Base-by-base conservation (phyloP, 2,329 filamentous ascomycete species). In the Emergomyces orientalis region DNA sequence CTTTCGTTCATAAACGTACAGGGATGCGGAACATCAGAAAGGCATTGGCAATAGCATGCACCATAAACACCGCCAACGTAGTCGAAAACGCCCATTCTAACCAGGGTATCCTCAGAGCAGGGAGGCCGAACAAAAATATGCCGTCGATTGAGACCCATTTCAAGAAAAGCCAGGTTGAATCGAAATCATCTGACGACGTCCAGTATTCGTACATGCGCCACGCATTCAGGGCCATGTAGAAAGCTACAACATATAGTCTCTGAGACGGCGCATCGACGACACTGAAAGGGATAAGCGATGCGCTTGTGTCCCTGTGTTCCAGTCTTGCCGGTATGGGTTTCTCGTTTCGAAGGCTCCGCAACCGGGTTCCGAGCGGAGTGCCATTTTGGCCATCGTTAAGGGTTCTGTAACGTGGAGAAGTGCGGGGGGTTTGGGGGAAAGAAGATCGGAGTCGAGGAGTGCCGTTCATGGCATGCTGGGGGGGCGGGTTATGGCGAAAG, bases 81-180 rank as follows among this genome's bases (percentile, higher is more conserved):
- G 86, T 86, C 43, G 84, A 82, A 71, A 90, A 89, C 52, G 90
- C 90, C 79, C 93, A 90, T 79, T 97, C 91, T 63, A 99, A 81
- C 95, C 94, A 99, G 63, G 94, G 94, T 82, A 99, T 96, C 73
- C 90, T 86, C 69, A 99, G 76, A 68, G 89, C 84, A 22, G 95
- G 93, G 61, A 99, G 78, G 8, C 89, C 89, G 74, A 95, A 96
- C 66, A 97, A 81, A 74, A 92, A 97, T 30, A 88, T 76, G 65
- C 89, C 88, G 77, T 99, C 94, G 66, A 99, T 84, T 63, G 86
- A 81, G 66, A 90, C 84, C 94, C 94, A 99, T 83, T 97, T 99
- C 71, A 96, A 79, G 72, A 97, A 97, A 58, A 93, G 82, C 83
- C 86, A 89, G 65, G 94, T 87, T n/a, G 92, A 96, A 70, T 91